phyloP scores from a whole-genome alignment of 306 rosid genomes.

The Quercus wislizeni region DNA sequence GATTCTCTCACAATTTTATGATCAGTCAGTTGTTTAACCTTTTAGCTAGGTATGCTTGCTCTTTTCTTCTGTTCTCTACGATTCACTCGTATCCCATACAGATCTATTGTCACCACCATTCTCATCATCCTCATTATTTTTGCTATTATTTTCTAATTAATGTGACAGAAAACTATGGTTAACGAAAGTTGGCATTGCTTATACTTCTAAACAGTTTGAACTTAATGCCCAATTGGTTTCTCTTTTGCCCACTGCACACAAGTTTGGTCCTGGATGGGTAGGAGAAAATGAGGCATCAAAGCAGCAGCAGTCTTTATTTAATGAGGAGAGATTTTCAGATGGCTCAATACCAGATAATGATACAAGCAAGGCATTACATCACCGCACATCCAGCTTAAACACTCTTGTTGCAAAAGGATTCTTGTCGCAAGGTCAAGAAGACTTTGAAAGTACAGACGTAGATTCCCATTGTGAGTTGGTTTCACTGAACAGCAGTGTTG shows the following conservation, averaged over 20 bases:
- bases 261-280: constrained; percentile 64
- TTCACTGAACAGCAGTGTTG: constrained; percentile 25
- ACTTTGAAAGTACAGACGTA: constrained; percentile 32
- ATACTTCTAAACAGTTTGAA: too few relatives aligned
- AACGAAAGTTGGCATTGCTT: too few relatives aligned
- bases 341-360: constrained; percentile 28
- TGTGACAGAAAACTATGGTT: too few relatives aligned
- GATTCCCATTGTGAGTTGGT: constrained; percentile 43
- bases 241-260: constrained; percentile 53
- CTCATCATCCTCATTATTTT: too few relatives aligned
- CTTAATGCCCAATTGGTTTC: too few relatives aligned
- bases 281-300: constrained; percentile 44
- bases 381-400: constrained; percentile 33
- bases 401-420: constrained; percentile 32
- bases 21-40: too few relatives aligned
- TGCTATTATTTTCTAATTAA: too few relatives aligned
- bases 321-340: constrained; percentile 35
- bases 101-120: too few relatives aligned
- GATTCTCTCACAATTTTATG: too few relatives aligned
- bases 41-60: too few relatives aligned
- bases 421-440: constrained; percentile 43
- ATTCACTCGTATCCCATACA: too few relatives aligned
- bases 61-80: too few relatives aligned
- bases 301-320: constrained; percentile 29
- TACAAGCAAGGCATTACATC: constrained; percentile 36